These are phyloP conservation scores for Chaetomidium leptoderma DNA, from an alignment of 495 filamentous ascomycete genomes.

Conservation along the genomic window DNA sequence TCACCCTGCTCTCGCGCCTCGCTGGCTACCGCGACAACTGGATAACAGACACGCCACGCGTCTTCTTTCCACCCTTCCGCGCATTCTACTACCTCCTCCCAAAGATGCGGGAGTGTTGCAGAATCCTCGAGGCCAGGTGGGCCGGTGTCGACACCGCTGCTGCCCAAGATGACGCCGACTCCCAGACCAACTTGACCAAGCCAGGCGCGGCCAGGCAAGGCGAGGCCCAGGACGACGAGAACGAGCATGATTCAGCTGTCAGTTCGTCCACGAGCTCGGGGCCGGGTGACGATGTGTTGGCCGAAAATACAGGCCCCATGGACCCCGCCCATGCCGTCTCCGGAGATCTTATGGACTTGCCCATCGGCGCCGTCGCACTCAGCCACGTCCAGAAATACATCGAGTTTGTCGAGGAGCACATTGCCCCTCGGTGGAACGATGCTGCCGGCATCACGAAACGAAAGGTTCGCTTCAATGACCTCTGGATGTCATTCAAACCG, in stretches of 20 bases:
- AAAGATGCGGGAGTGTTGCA: constrained; percentile 34
- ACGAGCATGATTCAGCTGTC: neutral
- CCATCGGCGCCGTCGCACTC: constrained; percentile 33
- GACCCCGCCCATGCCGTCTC: neutral
- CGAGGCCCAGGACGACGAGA: neutral
- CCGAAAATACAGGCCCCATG: constrained; percentile 1
- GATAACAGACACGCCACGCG: constrained; percentile 28
- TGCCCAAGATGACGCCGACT: neutral
- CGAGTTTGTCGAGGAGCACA: constrained; percentile 34
- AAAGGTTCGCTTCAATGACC: constrained; percentile 33
- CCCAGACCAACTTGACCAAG: too few relatives aligned
- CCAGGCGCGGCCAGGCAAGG: neutral
- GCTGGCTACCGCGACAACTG: constrained; percentile 25
- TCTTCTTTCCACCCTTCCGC: constrained; percentile 40
- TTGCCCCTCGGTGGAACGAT: constrained; percentile 31
- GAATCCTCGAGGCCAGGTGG: constrained; percentile 37
- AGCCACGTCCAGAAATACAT: constrained; percentile 34
- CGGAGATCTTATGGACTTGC: constrained; percentile 25
- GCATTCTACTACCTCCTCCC: constrained; percentile 38
- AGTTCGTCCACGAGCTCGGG: neutral
- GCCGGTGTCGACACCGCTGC: neutral
- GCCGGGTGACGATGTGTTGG: neutral
- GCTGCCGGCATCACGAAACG: constrained; percentile 24
- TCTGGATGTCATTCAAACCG: constrained; percentile 39
- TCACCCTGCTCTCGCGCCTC: constrained; percentile 26